A percentile compares a stretch with the other conserved stretches of the same genome.
These are phyloP conservation scores for Macrocybe gigantea DNA, from an alignment of 768 basidiomycete genomes.

Conservation along the genomic window DNA sequence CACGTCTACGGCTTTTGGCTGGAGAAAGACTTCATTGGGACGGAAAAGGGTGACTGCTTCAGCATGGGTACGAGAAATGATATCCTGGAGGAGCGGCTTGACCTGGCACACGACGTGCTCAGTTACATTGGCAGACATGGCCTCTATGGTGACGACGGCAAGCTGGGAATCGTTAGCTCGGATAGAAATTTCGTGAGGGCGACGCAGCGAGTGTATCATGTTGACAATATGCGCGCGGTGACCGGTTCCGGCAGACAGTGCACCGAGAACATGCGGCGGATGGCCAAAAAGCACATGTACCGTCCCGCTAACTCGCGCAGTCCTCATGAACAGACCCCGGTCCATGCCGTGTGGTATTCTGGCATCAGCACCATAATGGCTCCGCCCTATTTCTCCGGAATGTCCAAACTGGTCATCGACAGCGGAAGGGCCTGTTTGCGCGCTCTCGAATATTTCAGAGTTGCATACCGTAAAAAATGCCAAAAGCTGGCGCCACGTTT, in stretches of 20 bases:
- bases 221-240: background rate
- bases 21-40: no score
- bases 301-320: conserved; percentile 6
- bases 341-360: conserved; percentile 6
- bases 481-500: background rate
- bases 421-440: background rate
- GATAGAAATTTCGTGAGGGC: background rate
- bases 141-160: background rate
- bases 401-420: conserved; percentile 9
- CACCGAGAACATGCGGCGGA: background rate
- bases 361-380: conserved; percentile 11
- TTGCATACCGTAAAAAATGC: conserved; percentile 2
- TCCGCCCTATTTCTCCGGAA: background rate
- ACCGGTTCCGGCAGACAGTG: background rate
- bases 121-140: background rate
- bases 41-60: background rate
- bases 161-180: background rate
- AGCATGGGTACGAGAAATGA: background rate
- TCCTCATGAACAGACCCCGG: conserved; percentile 1
- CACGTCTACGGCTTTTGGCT: no score
- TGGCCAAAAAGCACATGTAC: conserved; percentile 10
- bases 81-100: background rate
- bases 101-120: background rate
- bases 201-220: background rate
- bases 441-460: background rate